Base-by-base conservation (phyloP, 805 yeast species). In the Metschnikowia baotianmanensis region DNA sequence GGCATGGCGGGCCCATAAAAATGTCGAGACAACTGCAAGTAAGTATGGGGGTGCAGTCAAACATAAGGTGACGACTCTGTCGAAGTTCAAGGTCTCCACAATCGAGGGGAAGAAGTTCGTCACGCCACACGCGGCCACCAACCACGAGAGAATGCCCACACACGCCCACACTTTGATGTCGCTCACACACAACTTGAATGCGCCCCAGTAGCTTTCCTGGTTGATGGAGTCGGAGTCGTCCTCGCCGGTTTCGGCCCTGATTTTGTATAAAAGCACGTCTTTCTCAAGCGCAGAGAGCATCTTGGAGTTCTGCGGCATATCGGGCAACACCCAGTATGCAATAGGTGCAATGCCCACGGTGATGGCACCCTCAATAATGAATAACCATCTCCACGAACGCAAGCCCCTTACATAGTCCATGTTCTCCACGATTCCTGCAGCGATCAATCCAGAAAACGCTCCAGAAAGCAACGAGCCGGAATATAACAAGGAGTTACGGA, bases 71-170 rank as follows among this genome's bases (percentile, higher is more conserved):
- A 72, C 65, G 27, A 76, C 65, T 34, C 69, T 63, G 52, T 59
- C 57, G 49, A 76, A 80, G 31, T 77, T 71, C 46, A 80, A 65
- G 11, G 83, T 77, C 42, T 67, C 54, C 13, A 80, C 83, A 20
- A 80, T 77, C 1, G 82, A 69, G 20, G 84, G 84, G 65, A 77
- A 79, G 55, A 76, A 78, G 53, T 77, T 73, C 15, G 81, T 75
- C 34, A 77, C 80, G 56, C 82, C 82, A 48, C 78, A 74, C 28
- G 82, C 80, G 19, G 78, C 79, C 36, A 75, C 82, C 22, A 72
- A 58, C 57, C 68, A 70, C 2, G 76, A 59, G 19, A 71, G 59
- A 37, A 64, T 62, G 34, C 71, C 72, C 13, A 73, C 65, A 26
- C 72, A 53, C n/a, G 65, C 53, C 77, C 77, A 72, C n/a, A 69